A percentile compares a stretch with the other conserved stretches of the same genome.
phyloP scores from a whole-genome alignment of 2,329 filamentous ascomycete genomes.

The Alternaria gansuensis region DNA sequence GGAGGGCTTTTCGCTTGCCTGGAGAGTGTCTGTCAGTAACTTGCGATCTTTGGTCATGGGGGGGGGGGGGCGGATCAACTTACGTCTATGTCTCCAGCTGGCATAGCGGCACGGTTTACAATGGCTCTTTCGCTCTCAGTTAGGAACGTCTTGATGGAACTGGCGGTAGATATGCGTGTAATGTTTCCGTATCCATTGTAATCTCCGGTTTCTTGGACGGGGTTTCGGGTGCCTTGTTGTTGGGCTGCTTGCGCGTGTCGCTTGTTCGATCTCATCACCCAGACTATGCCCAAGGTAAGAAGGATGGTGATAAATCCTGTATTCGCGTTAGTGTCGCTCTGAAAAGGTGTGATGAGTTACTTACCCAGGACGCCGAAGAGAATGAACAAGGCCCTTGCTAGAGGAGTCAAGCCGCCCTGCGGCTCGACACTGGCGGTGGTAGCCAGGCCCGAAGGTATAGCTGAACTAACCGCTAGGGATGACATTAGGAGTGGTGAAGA shows the following conservation, averaged over 20 bases:
- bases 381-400: conserved; percentile 21
- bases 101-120: conserved; percentile 20
- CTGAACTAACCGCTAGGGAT: neutral
- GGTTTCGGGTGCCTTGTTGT: neutral
- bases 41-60: neutral
- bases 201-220: conserved; percentile 1
- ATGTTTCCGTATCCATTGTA: conserved; percentile 7
- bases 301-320: conserved; percentile 19
- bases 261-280: conserved; percentile 13
- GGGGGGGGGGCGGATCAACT: neutral
- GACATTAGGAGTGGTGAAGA: neutral
- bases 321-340: neutral
- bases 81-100: conserved; percentile 20
- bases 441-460: conserved; percentile 2
- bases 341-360: neutral
- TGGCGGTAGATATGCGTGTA: conserved; percentile 1
- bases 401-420: conserved; percentile 13
- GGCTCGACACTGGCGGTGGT: neutral
- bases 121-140: conserved; percentile 26
- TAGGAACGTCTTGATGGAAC: conserved; percentile 7
- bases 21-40: neutral
- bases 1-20: conserved; percentile 8
- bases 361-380: conserved; percentile 21
- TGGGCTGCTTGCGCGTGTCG: conserved; percentile 5
- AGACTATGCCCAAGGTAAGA: conserved; percentile 17